These are phyloP conservation scores for Kodamaea derodonti DNA, from an alignment of 1,139 yeast species.

Conservation along the genomic window DNA sequence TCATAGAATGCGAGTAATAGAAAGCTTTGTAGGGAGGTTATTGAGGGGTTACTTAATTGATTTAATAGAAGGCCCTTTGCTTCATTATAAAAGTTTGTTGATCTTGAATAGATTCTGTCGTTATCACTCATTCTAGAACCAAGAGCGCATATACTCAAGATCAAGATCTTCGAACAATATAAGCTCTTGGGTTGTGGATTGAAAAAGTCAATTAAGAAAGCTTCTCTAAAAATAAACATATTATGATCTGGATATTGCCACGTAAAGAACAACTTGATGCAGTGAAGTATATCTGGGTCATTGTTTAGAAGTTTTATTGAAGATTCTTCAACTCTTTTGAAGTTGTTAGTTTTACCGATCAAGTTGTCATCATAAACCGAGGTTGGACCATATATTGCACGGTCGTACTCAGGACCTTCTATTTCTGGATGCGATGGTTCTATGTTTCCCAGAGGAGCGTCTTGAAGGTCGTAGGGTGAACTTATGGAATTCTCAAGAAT, in stretches of 20 bases:
- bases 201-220: conserved; percentile 57
- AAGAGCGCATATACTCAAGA: conserved; percentile 53
- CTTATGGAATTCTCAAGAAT: conserved; percentile 4
- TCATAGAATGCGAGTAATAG: conserved; percentile 53
- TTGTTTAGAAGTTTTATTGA: conserved; percentile 26
- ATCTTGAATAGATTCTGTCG: conserved; percentile 34
- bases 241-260: conserved; percentile 67
- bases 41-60: conserved; percentile 36
- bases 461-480: not conserved
- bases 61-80: conserved; percentile 42
- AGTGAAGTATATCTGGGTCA: conserved; percentile 43
- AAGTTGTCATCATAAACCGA: conserved; percentile 42
- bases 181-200: conserved; percentile 43
- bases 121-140: conserved; percentile 50
- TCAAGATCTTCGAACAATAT: conserved; percentile 51
- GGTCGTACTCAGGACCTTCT: conserved; percentile 7
- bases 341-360: conserved; percentile 18
- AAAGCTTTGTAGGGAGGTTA: conserved; percentile 47
- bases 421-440: not conserved
- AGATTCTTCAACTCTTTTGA: conserved; percentile 19
- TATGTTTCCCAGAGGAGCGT: not conserved
- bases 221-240: conserved; percentile 60
- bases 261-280: conserved; percentile 53
- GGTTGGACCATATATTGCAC: conserved; percentile 48
- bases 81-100: conserved; percentile 41